A percentile compares a stretch with the other conserved stretches of the same genome.
These are phyloP conservation scores for Claviceps humidiphila DNA, from an alignment of 2,329 filamentous ascomycete species.

Conservation along the genomic window DNA sequence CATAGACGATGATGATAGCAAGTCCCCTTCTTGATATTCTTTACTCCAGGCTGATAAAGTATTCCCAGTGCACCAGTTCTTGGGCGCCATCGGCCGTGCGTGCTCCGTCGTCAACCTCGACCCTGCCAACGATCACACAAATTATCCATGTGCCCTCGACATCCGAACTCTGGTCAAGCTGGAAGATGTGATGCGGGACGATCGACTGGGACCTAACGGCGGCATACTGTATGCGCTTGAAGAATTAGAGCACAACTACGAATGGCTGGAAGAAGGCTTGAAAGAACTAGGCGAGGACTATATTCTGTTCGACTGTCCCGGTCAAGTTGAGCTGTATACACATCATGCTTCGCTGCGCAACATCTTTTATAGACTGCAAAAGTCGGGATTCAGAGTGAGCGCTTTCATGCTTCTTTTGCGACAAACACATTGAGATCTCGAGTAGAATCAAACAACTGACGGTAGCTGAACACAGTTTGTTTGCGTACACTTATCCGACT, in stretches of 20 bases:
- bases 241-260: constrained; percentile 85
- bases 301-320: constrained; percentile 88
- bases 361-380: constrained; percentile 82
- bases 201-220: constrained; percentile 83
- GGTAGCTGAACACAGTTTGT: constrained; percentile 51
- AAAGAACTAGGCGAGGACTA: constrained; percentile 80
- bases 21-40: not conserved
- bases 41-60: not conserved
- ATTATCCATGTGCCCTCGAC: constrained; percentile 80
- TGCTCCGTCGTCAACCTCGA: constrained; percentile 95
- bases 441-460: constrained; percentile 8
- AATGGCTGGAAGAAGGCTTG: constrained; percentile 76
- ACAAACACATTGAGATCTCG: no score
- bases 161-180: constrained; percentile 80
- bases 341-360: constrained; percentile 86
- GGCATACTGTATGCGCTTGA: constrained; percentile 88
- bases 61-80: constrained; percentile 76
- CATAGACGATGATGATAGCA: not conserved
- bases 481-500: constrained; percentile 85
- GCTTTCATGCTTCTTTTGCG: not conserved
- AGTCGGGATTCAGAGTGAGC: constrained; percentile 73
- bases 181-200: constrained; percentile 89
- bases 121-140: constrained; percentile 87
- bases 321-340: constrained; percentile 93
- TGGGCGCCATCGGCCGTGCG: constrained; percentile 86